Evolutionary conservation across 192 early-diverging fungal species (phyloP), one percentile per base, ranked within the genome.

Genomic region (Backusella parvicylindrica): DNA sequence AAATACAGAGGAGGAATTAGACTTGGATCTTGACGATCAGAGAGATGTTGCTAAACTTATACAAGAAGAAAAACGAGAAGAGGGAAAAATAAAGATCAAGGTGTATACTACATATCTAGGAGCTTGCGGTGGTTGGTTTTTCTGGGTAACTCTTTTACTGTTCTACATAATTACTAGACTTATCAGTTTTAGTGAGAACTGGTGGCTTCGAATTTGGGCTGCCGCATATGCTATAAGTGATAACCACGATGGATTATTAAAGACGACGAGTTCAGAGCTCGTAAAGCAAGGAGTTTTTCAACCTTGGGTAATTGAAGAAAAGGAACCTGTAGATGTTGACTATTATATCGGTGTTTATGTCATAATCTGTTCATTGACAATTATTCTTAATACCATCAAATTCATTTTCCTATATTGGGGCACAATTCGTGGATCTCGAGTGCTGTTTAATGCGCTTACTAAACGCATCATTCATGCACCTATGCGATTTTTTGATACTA

Each of bases 61-160:
- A 12, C n/a, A 21, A 5, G 73, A 75, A 12, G 63, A 68, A 33
- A 68, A 26, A 6, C 31, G 38, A 16, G 18, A 38, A 7, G 66
- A 75, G 32, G 97, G 97, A 1, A 86, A 85, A 60, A 95, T 97
- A 53, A 87, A 86, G 56, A 82, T 80, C 9, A 71, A 81, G 15
- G 90, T 97, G 16, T 97, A 94, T 87, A 36, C 86, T 13, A 84
- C 86, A 9, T 98, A 97, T 81, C 79, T 89, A 36, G 76, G 77
- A 11, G 89, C 88, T 37, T 87, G 85, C 37, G 91, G 91, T n/a
- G 74, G 84, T 6, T 75, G 78, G 41, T 16, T 79, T 71, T 90
- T 85, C 77, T 91, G 91, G 90, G 53, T 85, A 60, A 49, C 85
- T 6, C 28, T 89, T 21, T 65, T 83, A 36, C 76, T 76, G 6